Conservation (phyloP, 371 early-diverging fungal species). For the Mucor sp. region DNA sequence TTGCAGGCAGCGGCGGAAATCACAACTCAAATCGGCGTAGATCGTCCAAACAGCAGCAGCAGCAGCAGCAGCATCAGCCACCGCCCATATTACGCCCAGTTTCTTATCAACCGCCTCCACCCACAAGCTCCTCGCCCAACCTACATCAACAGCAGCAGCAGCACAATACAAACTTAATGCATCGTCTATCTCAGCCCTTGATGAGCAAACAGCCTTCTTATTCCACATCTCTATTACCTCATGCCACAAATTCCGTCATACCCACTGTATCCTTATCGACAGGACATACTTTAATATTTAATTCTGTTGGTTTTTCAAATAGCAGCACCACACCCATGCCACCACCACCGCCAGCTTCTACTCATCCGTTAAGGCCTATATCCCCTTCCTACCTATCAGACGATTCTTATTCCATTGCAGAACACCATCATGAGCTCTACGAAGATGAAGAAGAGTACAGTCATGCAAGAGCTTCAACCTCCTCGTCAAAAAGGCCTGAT, state of each 20-base stretch:
- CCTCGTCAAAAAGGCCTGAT: constrained; percentile 8
- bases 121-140: neutral
- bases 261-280: constrained; percentile 27
- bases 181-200: constrained; percentile 10
- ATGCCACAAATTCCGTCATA: constrained; percentile 19
- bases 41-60: constrained; percentile 5
- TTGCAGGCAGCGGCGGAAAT: neutral
- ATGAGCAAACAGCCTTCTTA: constrained; percentile 26
- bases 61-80: neutral
- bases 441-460: neutral
- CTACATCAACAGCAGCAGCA: neutral
- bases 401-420: constrained; percentile 7
- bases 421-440: neutral
- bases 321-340: constrained; percentile 15
- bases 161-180: constrained; percentile 1
- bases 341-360: constrained; percentile 8
- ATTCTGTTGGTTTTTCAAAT: constrained; percentile 11
- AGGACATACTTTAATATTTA: constrained; percentile 24
- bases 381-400: constrained; percentile 17
- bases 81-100: neutral
- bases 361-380: constrained; percentile 14
- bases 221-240: constrained; percentile 22
- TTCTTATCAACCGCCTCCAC: constrained; percentile 10
- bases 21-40: neutral
- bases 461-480: neutral